A percentile compares a stretch with the other conserved stretches of the same genome.
Conservation (phyloP, 2,329 filamentous ascomycete genomes). For the Xylariaceae sp. region DNA sequence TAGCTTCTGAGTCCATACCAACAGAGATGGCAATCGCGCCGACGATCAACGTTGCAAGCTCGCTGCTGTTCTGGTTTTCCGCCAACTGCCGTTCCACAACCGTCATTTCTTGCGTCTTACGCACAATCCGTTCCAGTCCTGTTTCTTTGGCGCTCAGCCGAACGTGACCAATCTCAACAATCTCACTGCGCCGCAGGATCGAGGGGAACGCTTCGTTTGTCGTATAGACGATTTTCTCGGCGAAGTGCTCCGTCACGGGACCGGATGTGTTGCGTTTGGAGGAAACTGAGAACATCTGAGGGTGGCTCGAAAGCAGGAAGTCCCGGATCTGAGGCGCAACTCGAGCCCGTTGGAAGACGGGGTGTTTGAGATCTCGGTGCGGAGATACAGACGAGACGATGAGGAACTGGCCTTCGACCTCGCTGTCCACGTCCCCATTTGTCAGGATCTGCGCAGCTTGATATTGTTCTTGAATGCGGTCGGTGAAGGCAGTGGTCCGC, state of each 20-base stretch:
- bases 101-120: constrained; percentile 83
- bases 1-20: constrained; percentile 67
- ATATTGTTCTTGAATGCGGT: constrained; percentile 87
- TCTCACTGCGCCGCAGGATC: constrained; percentile 81
- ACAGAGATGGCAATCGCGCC: constrained; percentile 75
- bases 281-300: constrained; percentile 73
- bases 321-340: constrained; percentile 81
- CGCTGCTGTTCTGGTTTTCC: constrained; percentile 69
- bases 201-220: constrained; percentile 87
- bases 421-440: constrained; percentile 61
- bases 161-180: constrained; percentile 62
- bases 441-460: constrained; percentile 77
- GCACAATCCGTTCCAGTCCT: constrained; percentile 82
- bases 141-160: constrained; percentile 72
- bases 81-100: constrained; percentile 67
- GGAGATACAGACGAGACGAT: constrained; percentile 75
- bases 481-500: constrained; percentile 73
- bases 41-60: constrained; percentile 61
- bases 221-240: constrained; percentile 79
- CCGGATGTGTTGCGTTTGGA: constrained; percentile 65
- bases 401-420: constrained; percentile 86
- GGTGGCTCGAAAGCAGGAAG: constrained; percentile 68
- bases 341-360: constrained; percentile 81
- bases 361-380: constrained; percentile 75
- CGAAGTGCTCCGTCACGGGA: constrained; percentile 65